Evolutionary conservation across 441 rosid genomes (phyloP), one percentile per base, ranked within the genome.

Genomic region (Sinapis alba): DNA sequence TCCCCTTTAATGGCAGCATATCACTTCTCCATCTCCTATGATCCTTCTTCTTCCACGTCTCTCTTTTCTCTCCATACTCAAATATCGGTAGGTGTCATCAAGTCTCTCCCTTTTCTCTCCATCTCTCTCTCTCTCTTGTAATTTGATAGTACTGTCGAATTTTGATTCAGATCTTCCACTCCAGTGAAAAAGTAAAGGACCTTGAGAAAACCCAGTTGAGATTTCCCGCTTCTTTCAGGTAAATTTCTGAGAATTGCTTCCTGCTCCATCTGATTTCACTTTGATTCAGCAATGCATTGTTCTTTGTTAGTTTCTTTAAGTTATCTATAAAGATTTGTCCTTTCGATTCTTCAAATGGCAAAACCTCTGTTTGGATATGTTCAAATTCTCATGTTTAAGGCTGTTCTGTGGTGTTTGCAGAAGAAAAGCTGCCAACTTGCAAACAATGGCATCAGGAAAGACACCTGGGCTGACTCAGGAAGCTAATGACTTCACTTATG

Each of bases 401-500:
- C 18, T 51, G 19, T 32, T 11, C 1, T 65, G 51, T 61, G 38
- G 27, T 41, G 66, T 50, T 61, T 72, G 74, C 61, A 78, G 81
- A 9, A 45, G 71, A n/a, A 77, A 65, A 71, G 0, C 67, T 62
- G 38, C 20, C 0, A 78, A 73, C 71, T 78, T 78, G 30, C 65
- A 47, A 62, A 1, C 69, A 34, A 78, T 78, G 81, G 74, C 78
- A 32, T 56, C 78, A 62, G 81, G 74, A n/a, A 62, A 73, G 12
- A 41, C 67, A 56, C 21, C 65, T 61, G 77, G 74, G 23, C 32
- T 78, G 32, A 78, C 81, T 12, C 77, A 78, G 50, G 77, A 78
- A 68, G 67, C 74, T 61, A 72, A 62, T 65, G 47, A 69, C 27
- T 27, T 1, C 50, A 69, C 74, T 13, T 30, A 7, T 41, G 76